A percentile compares a stretch with the other conserved stretches of the same genome.
Evolutionary conservation across 345 rosid genomes (phyloP).

Genomic region (Aquilaria yunnanensis): DNA sequence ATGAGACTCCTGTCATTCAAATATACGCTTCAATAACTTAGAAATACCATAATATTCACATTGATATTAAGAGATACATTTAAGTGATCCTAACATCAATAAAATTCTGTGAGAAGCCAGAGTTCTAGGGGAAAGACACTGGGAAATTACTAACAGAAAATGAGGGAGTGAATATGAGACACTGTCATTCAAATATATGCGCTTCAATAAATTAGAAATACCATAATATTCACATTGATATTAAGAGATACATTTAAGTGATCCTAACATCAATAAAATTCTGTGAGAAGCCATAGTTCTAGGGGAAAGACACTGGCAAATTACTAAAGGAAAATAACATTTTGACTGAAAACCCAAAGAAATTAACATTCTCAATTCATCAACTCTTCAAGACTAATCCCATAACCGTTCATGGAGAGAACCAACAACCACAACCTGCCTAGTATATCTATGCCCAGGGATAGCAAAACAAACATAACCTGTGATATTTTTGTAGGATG

Average conservation of each 20-base stretch:
- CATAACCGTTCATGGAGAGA: too few relatives aligned
- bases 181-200: constrained; percentile 41
- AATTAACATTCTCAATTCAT: too few relatives aligned
- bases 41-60: not conserved
- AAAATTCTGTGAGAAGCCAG: not conserved
- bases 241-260: not conserved
- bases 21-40: constrained; percentile 2
- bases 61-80: not conserved
- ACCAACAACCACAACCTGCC: too few relatives aligned
- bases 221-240: too few relatives aligned
- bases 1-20: constrained; percentile 82
- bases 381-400: too few relatives aligned
- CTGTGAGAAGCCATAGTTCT: not conserved
- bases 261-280: not conserved
- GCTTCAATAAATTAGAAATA: constrained; percentile 1
- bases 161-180: constrained; percentile 94
- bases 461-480: too few relatives aligned
- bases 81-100: not conserved
- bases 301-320: too few relatives aligned
- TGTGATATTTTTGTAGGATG: too few relatives aligned
- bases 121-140: not conserved
- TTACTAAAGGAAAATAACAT: constrained; percentile 17
- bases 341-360: too few relatives aligned
- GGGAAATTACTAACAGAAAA: constrained; percentile 1
- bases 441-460: too few relatives aligned